Evolutionary conservation across 495 filamentous ascomycete genomes (phyloP).

Genomic region (Corynascus novoguineensis): DNA sequence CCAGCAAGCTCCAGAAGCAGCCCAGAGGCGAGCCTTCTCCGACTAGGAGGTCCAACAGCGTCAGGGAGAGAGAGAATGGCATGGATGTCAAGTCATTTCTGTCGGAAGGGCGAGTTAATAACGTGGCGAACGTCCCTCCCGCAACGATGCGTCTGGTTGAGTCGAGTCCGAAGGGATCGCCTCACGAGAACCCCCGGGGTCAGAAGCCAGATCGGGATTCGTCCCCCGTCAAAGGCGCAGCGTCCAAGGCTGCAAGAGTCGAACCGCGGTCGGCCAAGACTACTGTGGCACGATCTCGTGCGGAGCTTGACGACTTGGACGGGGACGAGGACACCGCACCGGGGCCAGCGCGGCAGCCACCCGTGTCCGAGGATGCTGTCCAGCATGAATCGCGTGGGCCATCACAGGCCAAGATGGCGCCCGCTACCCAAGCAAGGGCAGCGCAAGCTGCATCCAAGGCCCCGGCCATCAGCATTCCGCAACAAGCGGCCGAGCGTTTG

Average conservation of each 20-base stretch:
- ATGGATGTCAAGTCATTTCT: slow-evolving; percentile 29
- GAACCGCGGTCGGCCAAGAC: slow-evolving; percentile 47
- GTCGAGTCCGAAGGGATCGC: slow-evolving; percentile 43
- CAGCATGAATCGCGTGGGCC: background rate
- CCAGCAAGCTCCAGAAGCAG: slow-evolving; percentile 72
- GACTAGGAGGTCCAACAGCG: slow-evolving; percentile 35
- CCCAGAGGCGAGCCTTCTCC: slow-evolving; percentile 51
- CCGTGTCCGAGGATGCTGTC: slow-evolving; percentile 8
- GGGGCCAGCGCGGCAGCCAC: slow-evolving; percentile 22
- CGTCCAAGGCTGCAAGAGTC: slow-evolving; percentile 26
- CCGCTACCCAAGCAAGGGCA: slow-evolving; percentile 17
- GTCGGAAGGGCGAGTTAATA: slow-evolving; percentile 39
- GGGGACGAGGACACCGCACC: slow-evolving; percentile 35
- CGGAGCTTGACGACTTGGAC: slow-evolving; percentile 44
- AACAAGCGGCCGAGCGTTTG: slow-evolving; percentile 42
- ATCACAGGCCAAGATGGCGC: slow-evolving; percentile 30
- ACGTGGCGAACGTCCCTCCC: slow-evolving; percentile 41
- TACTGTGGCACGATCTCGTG: slow-evolving; percentile 44
- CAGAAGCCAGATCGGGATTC: slow-evolving; percentile 22
- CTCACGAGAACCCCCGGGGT: slow-evolving; percentile 34
- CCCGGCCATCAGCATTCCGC: slow-evolving; percentile 10
- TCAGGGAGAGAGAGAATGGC: slow-evolving; percentile 23
- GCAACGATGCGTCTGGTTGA: slow-evolving; percentile 59
- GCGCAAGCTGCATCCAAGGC: slow-evolving; percentile 21
- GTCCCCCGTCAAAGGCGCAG: slow-evolving; percentile 25